These are phyloP conservation scores for Albugo candida DNA, from an alignment of 352 stramenopile species.

Conservation along the genomic window DNA sequence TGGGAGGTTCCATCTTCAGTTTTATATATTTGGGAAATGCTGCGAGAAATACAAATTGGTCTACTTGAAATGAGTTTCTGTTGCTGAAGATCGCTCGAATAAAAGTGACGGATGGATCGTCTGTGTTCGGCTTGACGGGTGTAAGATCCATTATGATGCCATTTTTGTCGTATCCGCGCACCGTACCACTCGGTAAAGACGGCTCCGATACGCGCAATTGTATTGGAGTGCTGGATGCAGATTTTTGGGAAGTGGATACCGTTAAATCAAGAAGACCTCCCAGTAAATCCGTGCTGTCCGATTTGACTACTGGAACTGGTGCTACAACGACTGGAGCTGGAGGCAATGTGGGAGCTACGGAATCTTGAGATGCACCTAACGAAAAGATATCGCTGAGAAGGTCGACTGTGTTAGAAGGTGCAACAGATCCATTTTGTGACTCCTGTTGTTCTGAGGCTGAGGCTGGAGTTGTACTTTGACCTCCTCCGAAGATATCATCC, in stretches of 20 bases:
- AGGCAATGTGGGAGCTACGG: conserved; percentile 6
- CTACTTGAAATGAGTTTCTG: conserved; percentile 58
- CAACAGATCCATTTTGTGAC: background rate
- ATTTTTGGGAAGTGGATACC: conserved; percentile 1
- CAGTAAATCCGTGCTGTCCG: conserved; percentile 22
- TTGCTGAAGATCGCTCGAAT: conserved; percentile 89
- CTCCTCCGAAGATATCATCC: conserved; percentile 88
- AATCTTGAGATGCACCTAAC: conserved; percentile 6
- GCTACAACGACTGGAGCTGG: conserved; percentile 4
- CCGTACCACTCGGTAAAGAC: conserved; percentile 19
- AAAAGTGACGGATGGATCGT: conserved; percentile 82
- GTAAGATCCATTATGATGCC: conserved; percentile 84
- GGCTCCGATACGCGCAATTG: conserved; percentile 8
- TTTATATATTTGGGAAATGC: conserved; percentile 97
- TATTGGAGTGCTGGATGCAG: conserved; percentile 7
- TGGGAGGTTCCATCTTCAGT: conserved; percentile 95
- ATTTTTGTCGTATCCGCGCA: conserved; percentile 92
- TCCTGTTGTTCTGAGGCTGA: conserved; percentile 2
- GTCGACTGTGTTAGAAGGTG: conserved; percentile 39
- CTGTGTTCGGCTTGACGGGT: conserved; percentile 84
- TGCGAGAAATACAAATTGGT: conserved; percentile 86
- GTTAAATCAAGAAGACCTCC: conserved; percentile 10
- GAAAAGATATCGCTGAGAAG: conserved; percentile 92
- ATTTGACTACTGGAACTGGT: conserved; percentile 7
- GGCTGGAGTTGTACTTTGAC: conserved; percentile 12